Percentiles rank a stretch among this genome's conserved stretches.
phyloP scores from a whole-genome alignment of 768 basidiomycete species.

The Cubamyces sp. region DNA sequence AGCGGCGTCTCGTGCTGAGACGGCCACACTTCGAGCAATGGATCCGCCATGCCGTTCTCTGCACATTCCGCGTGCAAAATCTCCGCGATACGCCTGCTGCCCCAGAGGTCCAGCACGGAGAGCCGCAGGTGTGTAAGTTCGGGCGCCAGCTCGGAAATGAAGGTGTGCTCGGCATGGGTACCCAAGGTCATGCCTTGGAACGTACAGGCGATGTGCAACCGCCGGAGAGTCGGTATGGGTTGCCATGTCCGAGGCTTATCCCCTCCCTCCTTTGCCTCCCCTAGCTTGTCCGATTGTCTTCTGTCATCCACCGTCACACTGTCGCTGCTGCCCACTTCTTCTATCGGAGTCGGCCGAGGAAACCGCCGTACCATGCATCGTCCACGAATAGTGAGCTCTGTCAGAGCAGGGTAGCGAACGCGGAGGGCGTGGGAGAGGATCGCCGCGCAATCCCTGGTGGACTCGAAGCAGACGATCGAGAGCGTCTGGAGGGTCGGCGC shows the following conservation, averaged over 20 bases:
- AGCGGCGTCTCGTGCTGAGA: not conserved
- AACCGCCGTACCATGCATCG: slow-evolving; percentile 25
- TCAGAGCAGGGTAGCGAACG: slow-evolving; percentile 19
- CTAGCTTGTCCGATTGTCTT: not conserved
- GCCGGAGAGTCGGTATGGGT: slow-evolving; percentile 18
- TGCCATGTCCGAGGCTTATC: not conserved
- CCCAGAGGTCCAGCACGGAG: slow-evolving; percentile 30
- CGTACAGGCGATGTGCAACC: slow-evolving; percentile 26
- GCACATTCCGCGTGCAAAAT: slow-evolving; percentile 29
- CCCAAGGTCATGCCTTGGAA: slow-evolving; percentile 26
- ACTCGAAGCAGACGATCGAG: slow-evolving; percentile 15
- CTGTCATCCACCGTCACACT: too few relatives aligned
- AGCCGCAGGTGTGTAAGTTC: slow-evolving; percentile 25
- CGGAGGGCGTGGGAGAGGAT: slow-evolving; percentile 17
- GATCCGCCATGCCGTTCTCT: slow-evolving; percentile 16
- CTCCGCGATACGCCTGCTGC: slow-evolving; percentile 25
- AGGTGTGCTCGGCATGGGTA: slow-evolving; percentile 21
- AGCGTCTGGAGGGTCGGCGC: slow-evolving; percentile 25
- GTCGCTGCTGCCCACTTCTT: too few relatives aligned
- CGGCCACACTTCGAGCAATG: slow-evolving; percentile 16
- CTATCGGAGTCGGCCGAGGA: not conserved
- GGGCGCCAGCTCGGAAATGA: slow-evolving; percentile 16
- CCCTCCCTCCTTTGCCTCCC: not conserved
- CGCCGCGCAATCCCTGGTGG: slow-evolving; percentile 18
- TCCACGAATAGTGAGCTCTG: slow-evolving; percentile 30